phyloP scores from a whole-genome alignment of 306 rosid genomes.

The Canavalia ensiformis region DNA sequence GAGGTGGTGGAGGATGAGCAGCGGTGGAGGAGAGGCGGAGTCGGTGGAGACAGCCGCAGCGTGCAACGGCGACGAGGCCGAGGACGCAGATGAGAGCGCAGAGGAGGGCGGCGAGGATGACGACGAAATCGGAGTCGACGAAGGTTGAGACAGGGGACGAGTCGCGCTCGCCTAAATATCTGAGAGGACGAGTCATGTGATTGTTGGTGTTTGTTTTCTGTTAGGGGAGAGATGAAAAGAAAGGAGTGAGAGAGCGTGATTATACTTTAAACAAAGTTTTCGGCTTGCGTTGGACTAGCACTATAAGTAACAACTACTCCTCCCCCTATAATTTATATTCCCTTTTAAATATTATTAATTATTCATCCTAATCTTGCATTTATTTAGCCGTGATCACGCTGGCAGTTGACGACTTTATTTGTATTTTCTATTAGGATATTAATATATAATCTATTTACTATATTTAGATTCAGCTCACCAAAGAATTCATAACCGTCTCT shows the following conservation, averaged over 20 bases:
- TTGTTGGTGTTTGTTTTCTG: not conserved
- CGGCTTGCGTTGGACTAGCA: conserved; percentile 23
- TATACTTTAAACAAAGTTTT: not conserved
- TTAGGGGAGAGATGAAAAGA: not conserved
- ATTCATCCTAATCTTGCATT: not conserved
- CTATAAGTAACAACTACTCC: conserved; percentile 32
- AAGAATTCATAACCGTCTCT: not conserved
- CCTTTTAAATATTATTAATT: not conserved
- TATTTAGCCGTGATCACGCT: not conserved
- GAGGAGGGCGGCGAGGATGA: conserved; percentile 81
- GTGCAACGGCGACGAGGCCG: conserved; percentile 75
- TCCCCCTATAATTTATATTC: not conserved
- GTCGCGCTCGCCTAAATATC: conserved; percentile 61
- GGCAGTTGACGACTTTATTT: not conserved
- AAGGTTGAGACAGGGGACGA: conserved; percentile 52
- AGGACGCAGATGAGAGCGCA: conserved; percentile 85
- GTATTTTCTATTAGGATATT: not conserved
- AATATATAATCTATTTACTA: not conserved
- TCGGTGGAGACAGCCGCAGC: conserved; percentile 84
- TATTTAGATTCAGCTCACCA: not conserved
- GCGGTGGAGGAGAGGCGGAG: conserved; percentile 45
- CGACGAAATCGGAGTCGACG: conserved; percentile 70
- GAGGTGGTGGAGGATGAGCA: conserved; percentile 37
- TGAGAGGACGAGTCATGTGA: conserved; percentile 70
- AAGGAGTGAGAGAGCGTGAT: not conserved